Base-by-base conservation (phyloP, 805 yeast genomes). In the Wickerhamiella slavikovae region DNA sequence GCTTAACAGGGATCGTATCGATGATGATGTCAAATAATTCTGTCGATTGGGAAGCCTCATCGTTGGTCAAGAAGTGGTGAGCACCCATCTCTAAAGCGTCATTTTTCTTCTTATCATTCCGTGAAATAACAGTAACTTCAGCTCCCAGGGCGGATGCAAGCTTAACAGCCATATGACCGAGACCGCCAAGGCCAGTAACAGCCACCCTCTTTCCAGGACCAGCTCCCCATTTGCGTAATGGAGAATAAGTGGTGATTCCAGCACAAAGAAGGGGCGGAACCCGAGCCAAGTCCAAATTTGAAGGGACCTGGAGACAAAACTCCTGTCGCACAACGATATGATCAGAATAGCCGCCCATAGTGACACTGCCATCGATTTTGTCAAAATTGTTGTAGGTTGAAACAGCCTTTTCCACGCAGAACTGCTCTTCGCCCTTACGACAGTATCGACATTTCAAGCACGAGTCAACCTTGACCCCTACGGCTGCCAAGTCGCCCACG, bases 251-350 rank as follows among this genome's bases (percentile, higher is more conserved):
- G n/a, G n/a, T n/a, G n/a, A n/a, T n/a, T n/a, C n/a, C n/a, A n/a
- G 79, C 85, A 56, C 85, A 75, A 55, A 73, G 52, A 54, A 75
- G 54, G 30, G 83, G 82, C 4, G 80, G 82, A 16, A 68, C 78
- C 16, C 58, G 52, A 21, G 58, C 65, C 27, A 66, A 56, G 22
- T 62, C 56, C 25, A 70, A 41, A 10, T 40, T 49, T 11, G 64
- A 65, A 25, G 85, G 83, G 33, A 74, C 64, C 28, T 68, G 68
- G 54, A 74, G 62, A 3, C 62, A 72, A 46, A 68, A 68, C 34
- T 62, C 58, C 47, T 71, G 76, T 48, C 68, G 63, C 27, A 69
- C 68, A 13, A 39, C 33, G 12, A 39, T 24, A 25, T 31, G 15
- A 22, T 41, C 35, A 3, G 43, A 35, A 30, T 39, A 41, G 39